Evolutionary conservation across 495 filamentous ascomycete species (phyloP).

Genomic region (Penicillium paradoxum): DNA sequence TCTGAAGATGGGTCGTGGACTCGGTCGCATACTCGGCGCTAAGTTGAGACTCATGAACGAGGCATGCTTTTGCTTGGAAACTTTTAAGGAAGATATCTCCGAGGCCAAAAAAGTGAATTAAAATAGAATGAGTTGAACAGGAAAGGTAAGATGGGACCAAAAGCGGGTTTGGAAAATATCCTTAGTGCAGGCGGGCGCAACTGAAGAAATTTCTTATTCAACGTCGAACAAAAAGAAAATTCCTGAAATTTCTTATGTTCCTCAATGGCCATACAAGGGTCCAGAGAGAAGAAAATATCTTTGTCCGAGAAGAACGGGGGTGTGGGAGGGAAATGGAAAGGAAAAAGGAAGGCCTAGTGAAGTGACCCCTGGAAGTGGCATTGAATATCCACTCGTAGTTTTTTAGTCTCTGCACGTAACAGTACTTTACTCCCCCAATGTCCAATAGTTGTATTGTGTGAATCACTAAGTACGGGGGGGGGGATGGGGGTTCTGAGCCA

Average conservation of each 20-base stretch:
- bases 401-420: conserved; percentile 24
- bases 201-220: conserved; percentile 3
- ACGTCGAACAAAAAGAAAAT: background rate
- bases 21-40: conserved; percentile 33
- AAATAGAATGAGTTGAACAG: conserved; percentile 6
- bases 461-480: background rate
- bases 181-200: background rate
- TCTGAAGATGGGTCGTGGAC: conserved; percentile 20
- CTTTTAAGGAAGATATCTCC: conserved; percentile 2
- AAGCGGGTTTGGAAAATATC: conserved; percentile 10
- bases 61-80: conserved; percentile 12
- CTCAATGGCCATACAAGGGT: background rate
- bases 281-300: background rate
- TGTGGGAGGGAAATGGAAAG: conserved; percentile 7
- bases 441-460: background rate
- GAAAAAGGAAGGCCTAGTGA: conserved; percentile 8
- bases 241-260: background rate
- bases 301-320: background rate
- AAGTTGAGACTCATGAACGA: conserved; percentile 21
- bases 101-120: conserved; percentile 2
- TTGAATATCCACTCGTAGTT: conserved; percentile 25
- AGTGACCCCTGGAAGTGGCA: conserved; percentile 28
- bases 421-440: conserved; percentile 1
- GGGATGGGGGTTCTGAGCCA: background rate
- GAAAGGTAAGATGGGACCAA: conserved; percentile 6